phyloP scores from a whole-genome alignment of 2,329 filamentous ascomycete species.

The Penicillium oxalicum region DNA sequence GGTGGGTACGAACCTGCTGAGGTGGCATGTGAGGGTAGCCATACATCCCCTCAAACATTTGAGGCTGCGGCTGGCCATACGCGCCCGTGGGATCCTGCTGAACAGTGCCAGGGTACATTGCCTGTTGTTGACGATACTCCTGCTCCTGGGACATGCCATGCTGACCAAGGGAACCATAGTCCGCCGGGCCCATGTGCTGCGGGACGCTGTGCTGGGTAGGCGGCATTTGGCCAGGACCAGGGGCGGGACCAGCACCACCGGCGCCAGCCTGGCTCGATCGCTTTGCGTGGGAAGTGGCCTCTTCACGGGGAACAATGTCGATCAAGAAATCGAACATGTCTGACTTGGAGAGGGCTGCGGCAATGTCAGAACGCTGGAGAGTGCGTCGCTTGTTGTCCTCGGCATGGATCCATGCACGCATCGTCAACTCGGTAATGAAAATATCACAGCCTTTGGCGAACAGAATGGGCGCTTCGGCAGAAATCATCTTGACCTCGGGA shows the following conservation, averaged over 20 bases:
- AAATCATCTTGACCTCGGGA: conserved; percentile 99
- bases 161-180: conserved; percentile 55
- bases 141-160: conserved; percentile 63
- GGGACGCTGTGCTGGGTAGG: conserved; percentile 44
- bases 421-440: conserved; percentile 97
- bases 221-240: conserved; percentile 35
- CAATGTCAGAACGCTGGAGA: conserved; percentile 91
- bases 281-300: conserved; percentile 80
- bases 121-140: conserved; percentile 71
- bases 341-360: conserved; percentile 88
- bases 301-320: conserved; percentile 94
- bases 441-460: conserved; percentile 99
- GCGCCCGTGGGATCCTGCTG: conserved; percentile 64
- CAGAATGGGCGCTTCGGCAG: conserved; percentile 91
- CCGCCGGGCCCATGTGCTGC: conserved; percentile 53
- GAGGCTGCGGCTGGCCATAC: conserved; percentile 67
- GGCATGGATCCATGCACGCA: conserved; percentile 99
- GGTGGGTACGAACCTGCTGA: conserved; percentile 62
- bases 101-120: conserved; percentile 77
- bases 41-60: conserved; percentile 88
- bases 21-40: conserved; percentile 71
- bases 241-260: conserved; percentile 46
- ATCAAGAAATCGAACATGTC: conserved; percentile 99
- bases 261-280: conserved; percentile 50
- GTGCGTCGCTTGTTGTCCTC: conserved; percentile 98